These are phyloP conservation scores for Trametes hirsuta DNA, from an alignment of 1,284 basidiomycete genomes.

Conservation along the genomic window DNA sequence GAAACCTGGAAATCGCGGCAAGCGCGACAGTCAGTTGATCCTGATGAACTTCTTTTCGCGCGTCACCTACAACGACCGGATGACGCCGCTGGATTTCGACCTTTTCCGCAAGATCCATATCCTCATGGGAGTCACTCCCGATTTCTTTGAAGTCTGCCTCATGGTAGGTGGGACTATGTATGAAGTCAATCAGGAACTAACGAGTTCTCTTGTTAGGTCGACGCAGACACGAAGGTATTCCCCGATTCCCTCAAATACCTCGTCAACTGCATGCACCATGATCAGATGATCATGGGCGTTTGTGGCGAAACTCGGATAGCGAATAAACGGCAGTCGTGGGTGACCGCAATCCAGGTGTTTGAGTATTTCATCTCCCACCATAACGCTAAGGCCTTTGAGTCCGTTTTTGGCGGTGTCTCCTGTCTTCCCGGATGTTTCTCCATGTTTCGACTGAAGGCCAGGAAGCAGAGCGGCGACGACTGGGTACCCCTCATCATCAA, in stretches of 20 bases:
- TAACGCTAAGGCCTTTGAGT: slow-evolving; percentile 97
- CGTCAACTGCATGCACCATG: slow-evolving; percentile 98
- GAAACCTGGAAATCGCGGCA: slow-evolving; percentile 98
- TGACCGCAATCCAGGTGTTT: slow-evolving; percentile 97
- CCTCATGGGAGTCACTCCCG: slow-evolving; percentile 98
- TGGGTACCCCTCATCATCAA: slow-evolving; percentile 98
- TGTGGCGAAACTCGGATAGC: slow-evolving; percentile 99
- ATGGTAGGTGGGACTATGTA: slow-evolving; percentile 71
- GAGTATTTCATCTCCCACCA: slow-evolving; percentile 99
- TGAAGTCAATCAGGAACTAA: background rate
- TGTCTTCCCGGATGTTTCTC: slow-evolving; percentile 99
- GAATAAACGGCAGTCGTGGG: slow-evolving; percentile 98
- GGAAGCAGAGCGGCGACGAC: slow-evolving; percentile 86
- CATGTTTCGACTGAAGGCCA: slow-evolving; percentile 98
- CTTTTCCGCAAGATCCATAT: slow-evolving; percentile 96
- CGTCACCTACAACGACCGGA: slow-evolving; percentile 98
- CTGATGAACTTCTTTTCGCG: slow-evolving; percentile 99
- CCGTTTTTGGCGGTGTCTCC: slow-evolving; percentile 98
- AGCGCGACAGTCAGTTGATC: slow-evolving; percentile 98
- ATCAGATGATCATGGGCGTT: slow-evolving; percentile 98
- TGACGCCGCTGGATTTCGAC: slow-evolving; percentile 97
- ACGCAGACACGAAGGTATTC: slow-evolving; percentile 95
- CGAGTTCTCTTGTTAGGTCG: slow-evolving; percentile 64
- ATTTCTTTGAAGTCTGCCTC: slow-evolving; percentile 96
- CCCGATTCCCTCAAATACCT: slow-evolving; percentile 85